Evolutionary conservation across 169 alveolate species (phyloP).

Genomic region (Perkinsus marinus): DNA sequence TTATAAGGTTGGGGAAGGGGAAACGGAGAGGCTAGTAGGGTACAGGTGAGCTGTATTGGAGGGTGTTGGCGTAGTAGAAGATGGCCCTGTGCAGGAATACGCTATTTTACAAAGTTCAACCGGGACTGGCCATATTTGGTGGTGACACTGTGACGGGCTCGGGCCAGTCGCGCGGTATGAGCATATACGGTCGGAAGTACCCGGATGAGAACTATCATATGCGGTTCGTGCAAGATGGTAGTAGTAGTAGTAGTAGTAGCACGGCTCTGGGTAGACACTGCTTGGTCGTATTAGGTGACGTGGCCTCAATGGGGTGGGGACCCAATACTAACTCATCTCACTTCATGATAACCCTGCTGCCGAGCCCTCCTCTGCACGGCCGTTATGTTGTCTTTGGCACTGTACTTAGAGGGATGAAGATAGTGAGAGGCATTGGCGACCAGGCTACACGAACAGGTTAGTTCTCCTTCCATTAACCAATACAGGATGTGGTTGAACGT

Average conservation of each 20-base stretch:
- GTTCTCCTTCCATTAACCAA: not conserved
- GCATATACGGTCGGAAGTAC: slow-evolving; percentile 7
- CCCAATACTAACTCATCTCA: slow-evolving; percentile 14
- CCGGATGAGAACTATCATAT: slow-evolving; percentile 27
- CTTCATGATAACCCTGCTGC: slow-evolving; percentile 14
- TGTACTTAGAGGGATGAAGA: slow-evolving; percentile 22
- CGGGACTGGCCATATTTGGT: not conserved
- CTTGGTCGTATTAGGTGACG: not conserved
- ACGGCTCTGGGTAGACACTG: not conserved
- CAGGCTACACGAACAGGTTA: not conserved
- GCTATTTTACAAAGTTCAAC: not conserved
- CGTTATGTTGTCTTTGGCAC: slow-evolving; percentile 25
- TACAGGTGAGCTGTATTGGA: not conserved
- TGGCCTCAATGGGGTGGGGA: slow-evolving; percentile 7
- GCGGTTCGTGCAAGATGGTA: slow-evolving; percentile 26
- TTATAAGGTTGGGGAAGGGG: slow-evolving; percentile 3
- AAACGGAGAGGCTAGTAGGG: not conserved
- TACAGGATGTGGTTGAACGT: no score
- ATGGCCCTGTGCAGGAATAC: not conserved
- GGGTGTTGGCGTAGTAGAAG: not conserved
- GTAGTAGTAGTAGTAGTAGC: no score
- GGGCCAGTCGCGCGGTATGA: not conserved
- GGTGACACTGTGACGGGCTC: slow-evolving; percentile 16
- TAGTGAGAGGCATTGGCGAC: slow-evolving; percentile 4
- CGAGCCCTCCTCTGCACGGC: slow-evolving; percentile 10